Conservation (phyloP, 176 grass and related monocot species). For the Avena atlantica region DNA sequence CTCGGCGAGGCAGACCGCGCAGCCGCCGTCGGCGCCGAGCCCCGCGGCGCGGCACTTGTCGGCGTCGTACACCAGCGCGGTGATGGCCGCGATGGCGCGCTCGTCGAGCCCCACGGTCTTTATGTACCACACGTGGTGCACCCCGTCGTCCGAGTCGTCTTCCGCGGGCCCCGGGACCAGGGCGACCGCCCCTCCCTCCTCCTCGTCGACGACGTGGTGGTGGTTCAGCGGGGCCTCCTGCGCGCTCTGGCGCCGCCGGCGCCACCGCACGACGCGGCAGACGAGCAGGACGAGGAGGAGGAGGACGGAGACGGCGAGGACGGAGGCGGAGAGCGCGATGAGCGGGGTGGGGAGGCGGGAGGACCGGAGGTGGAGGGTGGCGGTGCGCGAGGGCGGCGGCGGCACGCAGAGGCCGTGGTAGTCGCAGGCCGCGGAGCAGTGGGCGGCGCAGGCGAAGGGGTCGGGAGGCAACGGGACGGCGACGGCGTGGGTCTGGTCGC, state of each 20-base stretch:
- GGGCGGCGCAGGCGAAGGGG: neutral
- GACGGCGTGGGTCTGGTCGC: neutral
- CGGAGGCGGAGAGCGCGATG: slow-evolving; percentile 53
- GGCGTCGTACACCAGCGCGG: slow-evolving; percentile 68
- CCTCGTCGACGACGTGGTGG: slow-evolving; percentile 8
- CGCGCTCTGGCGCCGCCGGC: neutral
- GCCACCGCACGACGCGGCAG: neutral
- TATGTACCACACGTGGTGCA: slow-evolving; percentile 88
- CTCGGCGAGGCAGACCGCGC: slow-evolving; percentile 82
- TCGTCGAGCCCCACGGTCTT: slow-evolving; percentile 85
- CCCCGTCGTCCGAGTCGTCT: slow-evolving; percentile 11
- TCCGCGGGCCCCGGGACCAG: neutral
- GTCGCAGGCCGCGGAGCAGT: slow-evolving; percentile 35
- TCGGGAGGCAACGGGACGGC: neutral
- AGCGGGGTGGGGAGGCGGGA: slow-evolving; percentile 45
- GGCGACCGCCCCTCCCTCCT: neutral
- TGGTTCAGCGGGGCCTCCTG: slow-evolving; percentile 22
- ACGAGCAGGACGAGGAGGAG: slow-evolving; percentile 52
- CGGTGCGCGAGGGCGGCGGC: neutral
- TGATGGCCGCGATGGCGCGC: slow-evolving; percentile 73
- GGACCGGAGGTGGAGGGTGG: slow-evolving; percentile 49
- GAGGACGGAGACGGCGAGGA: slow-evolving; percentile 39
- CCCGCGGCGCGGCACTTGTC: slow-evolving; percentile 29
- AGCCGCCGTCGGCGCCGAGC: slow-evolving; percentile 33
- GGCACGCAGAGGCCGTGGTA: neutral